Base-by-base conservation (phyloP, 2,329 filamentous ascomycete species). In the Fusarium burgessii region DNA sequence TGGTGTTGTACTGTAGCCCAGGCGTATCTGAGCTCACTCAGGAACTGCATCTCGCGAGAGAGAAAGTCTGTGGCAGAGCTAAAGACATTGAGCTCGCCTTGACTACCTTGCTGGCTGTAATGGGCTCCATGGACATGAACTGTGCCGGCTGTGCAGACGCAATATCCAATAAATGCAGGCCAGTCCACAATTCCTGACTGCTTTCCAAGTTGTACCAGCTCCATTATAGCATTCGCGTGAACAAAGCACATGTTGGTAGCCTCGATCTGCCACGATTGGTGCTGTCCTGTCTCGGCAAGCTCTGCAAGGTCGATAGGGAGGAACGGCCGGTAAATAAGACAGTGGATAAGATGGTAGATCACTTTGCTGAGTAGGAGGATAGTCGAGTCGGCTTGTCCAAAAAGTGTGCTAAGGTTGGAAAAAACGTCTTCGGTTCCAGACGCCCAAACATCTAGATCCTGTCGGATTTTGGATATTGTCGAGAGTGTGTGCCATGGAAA, bases 181-280 rank as follows among this genome's bases (percentile, higher is more conserved):
- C 93, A 97, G 79, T 96, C 93, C 25, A 95, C 89, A 5, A 91
- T 88, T 3, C 89, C 88, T 3, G 91, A 90, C 71, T 92, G 91
- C 69, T 91, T 91, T 3, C 93, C 93, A 18, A 95, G 87, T 77
- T 95, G 92, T 7, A 94, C 91, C 5, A 97, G 83, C 76, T 97
- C 93, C 3, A 93, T 90, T 55, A 97, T 95, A 8, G 93, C 93
- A 76, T 97, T 97, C 9, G 94, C 93, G 72, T 97, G 94, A 20
- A 95, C 83, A 78, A 90, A 96, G 80, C 94, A 97, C 77, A 95
- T 87, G 75, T 96, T 95, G 0, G 93, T 97, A 0, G 94, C 93
- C 78, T 97, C 93, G 50, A 97, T 95, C 78, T 97, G 94, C 94
- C 94, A 97, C 32, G 93, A 95, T 78, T 97, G 93, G 73, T 97